phyloP scores from a whole-genome alignment of 768 basidiomycete genomes.

The Scleroderma citrinum region DNA sequence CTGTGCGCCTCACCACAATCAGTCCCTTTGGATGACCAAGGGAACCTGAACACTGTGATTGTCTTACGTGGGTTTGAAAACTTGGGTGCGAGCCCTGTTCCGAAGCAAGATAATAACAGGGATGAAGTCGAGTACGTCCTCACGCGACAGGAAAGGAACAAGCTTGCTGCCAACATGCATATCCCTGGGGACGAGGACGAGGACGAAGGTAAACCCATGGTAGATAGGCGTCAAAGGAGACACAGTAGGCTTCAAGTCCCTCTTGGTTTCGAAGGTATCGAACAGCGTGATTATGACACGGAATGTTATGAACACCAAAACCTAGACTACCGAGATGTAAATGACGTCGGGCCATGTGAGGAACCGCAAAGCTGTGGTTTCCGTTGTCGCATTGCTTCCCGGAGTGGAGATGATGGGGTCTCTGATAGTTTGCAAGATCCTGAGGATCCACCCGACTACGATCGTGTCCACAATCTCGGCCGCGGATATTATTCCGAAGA shows the following conservation, averaged over 20 bases:
- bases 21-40: conserved; percentile 10
- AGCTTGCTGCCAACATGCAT: neutral
- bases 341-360: neutral
- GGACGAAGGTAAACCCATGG: neutral
- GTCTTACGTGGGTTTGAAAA: conserved; percentile 15
- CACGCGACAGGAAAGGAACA: conserved; percentile 21
- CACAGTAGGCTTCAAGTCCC: no score
- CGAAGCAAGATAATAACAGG: conserved; percentile 6
- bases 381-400: no score
- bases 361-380: neutral
- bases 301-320: neutral
- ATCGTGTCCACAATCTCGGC: conserved; percentile 5
- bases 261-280: neutral
- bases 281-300: neutral
- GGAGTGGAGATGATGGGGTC: no score
- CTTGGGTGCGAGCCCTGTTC: conserved; percentile 23
- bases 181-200: neutral
- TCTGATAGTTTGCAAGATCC: neutral
- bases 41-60: neutral
- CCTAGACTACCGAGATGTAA: neutral
- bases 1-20: conserved; percentile 3
- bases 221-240: neutral
- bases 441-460: neutral
- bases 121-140: conserved; percentile 17
- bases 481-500: conserved; percentile 4